Base-by-base conservation (phyloP, 208 protist species). In the Acanthamoeba castellanii region DNA sequence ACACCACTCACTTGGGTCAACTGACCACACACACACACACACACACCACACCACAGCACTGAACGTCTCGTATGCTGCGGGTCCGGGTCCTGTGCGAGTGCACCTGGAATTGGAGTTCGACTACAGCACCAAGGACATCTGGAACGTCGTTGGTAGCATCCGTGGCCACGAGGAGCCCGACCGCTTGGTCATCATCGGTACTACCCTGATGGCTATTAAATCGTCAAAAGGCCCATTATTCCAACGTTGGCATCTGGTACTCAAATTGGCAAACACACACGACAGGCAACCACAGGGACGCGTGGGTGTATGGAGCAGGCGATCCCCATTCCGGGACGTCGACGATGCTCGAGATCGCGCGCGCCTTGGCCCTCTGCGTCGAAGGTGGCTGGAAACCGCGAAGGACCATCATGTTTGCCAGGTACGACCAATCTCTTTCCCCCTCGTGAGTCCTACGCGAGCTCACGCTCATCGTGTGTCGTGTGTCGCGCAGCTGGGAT, bases 301-400 rank as follows among this genome's bases (percentile, higher is more conserved):
- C 94, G 34, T 95, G 94, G 94, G 78, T 70, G 32, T 95, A 82
- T n/a, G 94, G 94, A 30, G 94, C 94, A 8, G 84, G 72, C 85
- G 94, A 95, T 32, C 94, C 94, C 2, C 61, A 61, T 30, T 92
- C 84, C 11, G 94, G 94, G 11, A 84, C 94, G 3, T 70, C 94
- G n/a, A 76, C 84, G 2, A 76, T 95, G 74, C 59, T 95, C 30
- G 94, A 90, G 30, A 55, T 90, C 25, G 94, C 94, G 25, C 87
- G 78, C 57, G 68, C 55, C 5, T 27, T 95, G 13, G 30, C 34
- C 52, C 61, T 81, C n/a, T 52, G 50, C 55, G 50, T 93, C 16
- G 34, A 42, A 16, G 68, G 81, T 32, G 94, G 94, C 20, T 95
- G 94, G 94, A 95, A 76, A 55, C 94, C 94, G 34, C n/a, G 90